Base-by-base conservation (phyloP, 2,329 filamentous ascomycete genomes). In the Neofusicoccum kwambonambiense region DNA sequence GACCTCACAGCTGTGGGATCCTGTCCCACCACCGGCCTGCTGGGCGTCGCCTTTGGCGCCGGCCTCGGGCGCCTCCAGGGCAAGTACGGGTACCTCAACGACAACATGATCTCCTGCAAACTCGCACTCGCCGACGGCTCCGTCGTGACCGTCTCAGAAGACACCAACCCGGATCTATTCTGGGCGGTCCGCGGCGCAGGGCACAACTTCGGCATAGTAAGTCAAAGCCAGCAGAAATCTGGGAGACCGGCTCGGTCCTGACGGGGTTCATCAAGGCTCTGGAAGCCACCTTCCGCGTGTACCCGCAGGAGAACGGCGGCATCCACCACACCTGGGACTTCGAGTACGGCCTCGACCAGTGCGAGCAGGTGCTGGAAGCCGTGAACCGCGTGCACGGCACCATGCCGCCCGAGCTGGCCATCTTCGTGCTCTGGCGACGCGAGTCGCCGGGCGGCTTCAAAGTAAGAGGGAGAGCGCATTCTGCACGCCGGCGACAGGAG, bases 131-230 rank as follows among this genome's bases (percentile, higher is more conserved):
- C 79, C 0, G 73, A 78, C 65, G 80, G 80, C 0, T 69, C 70
- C 6, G 71, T 79, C 37, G 71, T 78, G 8, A 74, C 68, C 1
- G 75, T 76, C 0, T 83, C 80, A 1, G 72, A 77, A 15, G 70
- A 71, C 0, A 76, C 84, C 67, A 79, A 86, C 44, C 27, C 70
- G 0, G 82, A 84, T 54, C 73, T 84, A 2, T 84, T 83, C 71
- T 84, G 81, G 81, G 80, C 77, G 17, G 64, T 83, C 15, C 73
- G 76, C 3, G 81, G 81, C 31, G 81, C 80, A 2, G 80, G 81
- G 0, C 77, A 79, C 67, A 81, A 80, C 63, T 82, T 82, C 64
- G 81, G 80, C 4, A 75, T 81, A 4, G 77, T 6, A 76, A 13
- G 22, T 11, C 6, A 31, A 31, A 31, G 4, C 6, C 27, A 31